Conservation (phyloP, 1,139 yeast genomes). For the Magnusiomyces paraingens region DNA sequence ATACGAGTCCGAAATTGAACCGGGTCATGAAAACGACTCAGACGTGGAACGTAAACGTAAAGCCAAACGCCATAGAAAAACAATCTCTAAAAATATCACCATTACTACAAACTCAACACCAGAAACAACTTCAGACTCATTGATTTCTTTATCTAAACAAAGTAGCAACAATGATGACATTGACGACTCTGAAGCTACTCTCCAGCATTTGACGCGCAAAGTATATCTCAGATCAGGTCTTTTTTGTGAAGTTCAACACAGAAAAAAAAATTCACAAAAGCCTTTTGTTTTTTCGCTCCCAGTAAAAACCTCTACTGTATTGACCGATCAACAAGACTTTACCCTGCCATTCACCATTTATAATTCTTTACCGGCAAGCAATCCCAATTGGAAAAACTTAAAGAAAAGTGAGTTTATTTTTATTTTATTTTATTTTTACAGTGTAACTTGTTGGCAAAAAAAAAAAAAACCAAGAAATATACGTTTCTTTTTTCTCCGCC, state of each 20-base stretch:
- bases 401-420: slow-evolving; percentile 22
- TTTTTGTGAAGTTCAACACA: slow-evolving; percentile 8
- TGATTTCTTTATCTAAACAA: background rate
- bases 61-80: background rate
- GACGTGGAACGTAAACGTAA: background rate
- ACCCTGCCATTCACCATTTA: slow-evolving; percentile 33
- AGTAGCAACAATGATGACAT: background rate
- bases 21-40: too few species aligned
- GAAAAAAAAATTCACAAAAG: slow-evolving; percentile 6
- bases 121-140: background rate
- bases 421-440: slow-evolving; percentile 1
- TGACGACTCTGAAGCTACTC: background rate
- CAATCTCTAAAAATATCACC: background rate
- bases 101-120: background rate
- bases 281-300: slow-evolving; percentile 24
- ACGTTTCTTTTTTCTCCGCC: too few species aligned
- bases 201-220: slow-evolving; percentile 1
- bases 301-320: slow-evolving; percentile 14
- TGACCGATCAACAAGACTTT: slow-evolving; percentile 23
- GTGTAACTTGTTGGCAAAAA: background rate
- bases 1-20: slow-evolving; percentile 6
- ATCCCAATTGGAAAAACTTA: slow-evolving; percentile 31
- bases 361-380: slow-evolving; percentile 24
- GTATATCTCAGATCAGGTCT: slow-evolving; percentile 12
- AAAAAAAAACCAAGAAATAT: too few species aligned